Conservation (phyloP, 176 grass and related monocot species). For the Typha latifolia region DNA sequence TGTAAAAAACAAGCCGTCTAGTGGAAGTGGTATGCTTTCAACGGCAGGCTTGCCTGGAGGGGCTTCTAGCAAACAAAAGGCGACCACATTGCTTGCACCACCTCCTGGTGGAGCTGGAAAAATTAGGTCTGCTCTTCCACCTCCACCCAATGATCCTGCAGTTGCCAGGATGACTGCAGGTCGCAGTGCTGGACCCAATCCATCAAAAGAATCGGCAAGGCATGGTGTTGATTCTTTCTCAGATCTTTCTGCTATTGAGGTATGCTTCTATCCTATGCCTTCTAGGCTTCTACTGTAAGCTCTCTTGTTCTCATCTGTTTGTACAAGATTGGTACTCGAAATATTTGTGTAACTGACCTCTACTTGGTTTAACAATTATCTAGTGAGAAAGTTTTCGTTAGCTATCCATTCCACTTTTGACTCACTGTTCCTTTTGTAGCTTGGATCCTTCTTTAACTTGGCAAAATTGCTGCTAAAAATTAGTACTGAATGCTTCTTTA, state of each 20-base stretch:
- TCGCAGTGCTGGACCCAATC: conserved; percentile 28
- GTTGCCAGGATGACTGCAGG: conserved; percentile 60
- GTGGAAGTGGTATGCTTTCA: conserved; percentile 72
- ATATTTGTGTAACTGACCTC: no score
- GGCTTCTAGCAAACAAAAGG: conserved; percentile 37
- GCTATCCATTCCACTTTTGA: no score
- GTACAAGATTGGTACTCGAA: not conserved
- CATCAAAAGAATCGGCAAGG: conserved; percentile 39
- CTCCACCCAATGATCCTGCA: conserved; percentile 88
- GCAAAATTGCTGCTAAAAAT: no score
- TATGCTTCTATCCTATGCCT: conserved; percentile 25
- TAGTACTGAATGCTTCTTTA: no score
- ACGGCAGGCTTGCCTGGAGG: conserved; percentile 63
- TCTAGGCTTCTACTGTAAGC: not conserved
- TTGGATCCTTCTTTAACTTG: no score
- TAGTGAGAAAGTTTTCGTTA: no score
- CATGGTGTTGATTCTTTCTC: conserved; percentile 53
- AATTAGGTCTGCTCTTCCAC: conserved; percentile 74
- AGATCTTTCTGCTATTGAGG: conserved; percentile 89
- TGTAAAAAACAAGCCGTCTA: conserved; percentile 81
- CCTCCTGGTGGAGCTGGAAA: conserved; percentile 69
- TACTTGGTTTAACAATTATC: no score
- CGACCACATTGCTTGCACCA: conserved; percentile 54
- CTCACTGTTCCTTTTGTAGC: no score
- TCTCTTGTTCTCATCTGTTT: conserved; percentile 10